These are phyloP conservation scores for Davidsoniella virescens DNA, from an alignment of 2,329 filamentous ascomycete genomes.

Conservation along the genomic window DNA sequence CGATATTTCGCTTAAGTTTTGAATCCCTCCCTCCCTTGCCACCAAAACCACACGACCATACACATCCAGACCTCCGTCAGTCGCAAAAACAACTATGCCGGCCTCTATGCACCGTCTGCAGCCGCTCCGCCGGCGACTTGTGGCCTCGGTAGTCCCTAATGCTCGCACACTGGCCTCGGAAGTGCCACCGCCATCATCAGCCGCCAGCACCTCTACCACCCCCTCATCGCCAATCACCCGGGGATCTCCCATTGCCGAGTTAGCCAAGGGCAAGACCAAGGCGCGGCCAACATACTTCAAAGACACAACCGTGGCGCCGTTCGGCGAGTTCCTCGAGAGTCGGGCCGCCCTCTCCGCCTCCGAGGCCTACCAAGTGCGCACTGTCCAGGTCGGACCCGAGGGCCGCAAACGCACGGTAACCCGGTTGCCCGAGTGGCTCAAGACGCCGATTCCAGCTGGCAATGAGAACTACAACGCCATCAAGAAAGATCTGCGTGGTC, in stretches of 20 bases:
- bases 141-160: constrained; percentile 20
- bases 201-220: constrained; percentile 15
- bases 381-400: constrained; percentile 46
- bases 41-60: not conserved
- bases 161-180: constrained; percentile 31
- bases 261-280: constrained; percentile 21
- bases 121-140: constrained; percentile 26
- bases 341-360: constrained; percentile 28
- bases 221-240: constrained; percentile 12
- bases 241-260: constrained; percentile 13
- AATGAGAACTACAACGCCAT: constrained; percentile 81
- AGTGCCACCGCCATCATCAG: constrained; percentile 19
- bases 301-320: constrained; percentile 37
- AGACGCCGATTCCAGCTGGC: constrained; percentile 78
- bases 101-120: constrained; percentile 27
- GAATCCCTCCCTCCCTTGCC: not conserved
- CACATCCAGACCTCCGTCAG: constrained; percentile 17
- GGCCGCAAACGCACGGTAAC: constrained; percentile 49
- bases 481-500: constrained; percentile 77
- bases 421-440: constrained; percentile 82
- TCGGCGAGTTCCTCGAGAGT: constrained; percentile 39
- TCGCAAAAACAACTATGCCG: constrained; percentile 20
- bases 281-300: constrained; percentile 40
- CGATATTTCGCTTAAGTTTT: not conserved
- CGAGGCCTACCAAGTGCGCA: constrained; percentile 44